phyloP scores from a whole-genome alignment of 805 yeast species.

The Priceomyces medius region DNA sequence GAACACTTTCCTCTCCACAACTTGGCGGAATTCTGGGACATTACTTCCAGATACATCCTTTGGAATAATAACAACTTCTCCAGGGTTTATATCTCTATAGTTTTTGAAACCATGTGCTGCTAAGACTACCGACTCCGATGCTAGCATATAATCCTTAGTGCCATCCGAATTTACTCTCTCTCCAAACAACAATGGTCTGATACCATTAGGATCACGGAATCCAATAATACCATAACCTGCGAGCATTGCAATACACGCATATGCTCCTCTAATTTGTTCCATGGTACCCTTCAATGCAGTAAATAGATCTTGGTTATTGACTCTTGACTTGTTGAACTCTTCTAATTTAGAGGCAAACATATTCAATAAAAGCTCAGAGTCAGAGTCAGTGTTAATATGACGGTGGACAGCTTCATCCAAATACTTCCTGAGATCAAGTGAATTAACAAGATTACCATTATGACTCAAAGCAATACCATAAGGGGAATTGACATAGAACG shows the following conservation, averaged over 20 bases:
- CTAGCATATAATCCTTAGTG: slow-evolving; percentile 82
- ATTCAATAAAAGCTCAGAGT: slow-evolving; percentile 86
- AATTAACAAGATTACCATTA: slow-evolving; percentile 93
- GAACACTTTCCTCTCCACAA: slow-evolving; percentile 71
- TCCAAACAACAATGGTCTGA: slow-evolving; percentile 87
- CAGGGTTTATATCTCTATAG: slow-evolving; percentile 84
- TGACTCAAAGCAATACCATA: slow-evolving; percentile 90
- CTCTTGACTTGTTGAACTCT: slow-evolving; percentile 88
- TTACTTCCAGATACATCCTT: slow-evolving; percentile 52
- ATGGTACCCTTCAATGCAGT: slow-evolving; percentile 82
- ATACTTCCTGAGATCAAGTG: slow-evolving; percentile 68
- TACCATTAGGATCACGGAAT: slow-evolving; percentile 96
- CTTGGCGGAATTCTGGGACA: slow-evolving; percentile 81
- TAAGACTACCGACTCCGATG: slow-evolving; percentile 91
- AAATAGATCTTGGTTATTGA: slow-evolving; percentile 85
- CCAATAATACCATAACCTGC: slow-evolving; percentile 97
- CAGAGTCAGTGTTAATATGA: slow-evolving; percentile 96
- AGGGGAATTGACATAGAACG: slow-evolving; percentile 96
- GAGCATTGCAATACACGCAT: slow-evolving; percentile 90
- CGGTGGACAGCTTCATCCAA: slow-evolving; percentile 94
- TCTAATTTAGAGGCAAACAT: slow-evolving; percentile 91
- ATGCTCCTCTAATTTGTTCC: slow-evolving; percentile 88
- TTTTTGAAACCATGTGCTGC: slow-evolving; percentile 84
- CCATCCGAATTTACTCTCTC: slow-evolving; percentile 72
- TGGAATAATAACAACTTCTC: slow-evolving; percentile 94